phyloP scores from a whole-genome alignment of 129 eudicot species.

The Tanacetum coccineum region DNA sequence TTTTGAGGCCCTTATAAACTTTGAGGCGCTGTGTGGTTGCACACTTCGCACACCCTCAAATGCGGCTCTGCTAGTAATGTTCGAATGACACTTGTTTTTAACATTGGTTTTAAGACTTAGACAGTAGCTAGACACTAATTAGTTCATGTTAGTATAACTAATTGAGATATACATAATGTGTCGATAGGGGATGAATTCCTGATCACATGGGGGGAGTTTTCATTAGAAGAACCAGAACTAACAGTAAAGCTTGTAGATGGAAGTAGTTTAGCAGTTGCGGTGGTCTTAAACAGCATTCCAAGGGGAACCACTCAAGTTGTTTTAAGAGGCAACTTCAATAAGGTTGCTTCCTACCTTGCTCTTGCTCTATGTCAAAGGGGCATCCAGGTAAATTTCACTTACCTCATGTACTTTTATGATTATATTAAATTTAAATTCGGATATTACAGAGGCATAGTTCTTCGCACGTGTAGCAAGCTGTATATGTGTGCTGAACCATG shows the following conservation, averaged over 20 bases:
- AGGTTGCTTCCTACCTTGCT: slow-evolving; percentile 62
- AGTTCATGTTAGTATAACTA: neutral
- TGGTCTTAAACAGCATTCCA: slow-evolving; percentile 68
- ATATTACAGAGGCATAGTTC: too few species aligned
- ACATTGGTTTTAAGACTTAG: neutral
- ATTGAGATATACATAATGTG: neutral
- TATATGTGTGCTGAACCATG: too few species aligned
- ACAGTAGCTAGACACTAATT: neutral
- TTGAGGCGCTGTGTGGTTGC: too few species aligned
- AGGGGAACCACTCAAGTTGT: slow-evolving; percentile 60
- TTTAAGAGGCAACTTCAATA: slow-evolving; percentile 47
- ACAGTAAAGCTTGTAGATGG: slow-evolving; percentile 75
- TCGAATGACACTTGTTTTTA: neutral
- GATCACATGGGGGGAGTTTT: slow-evolving; percentile 50
- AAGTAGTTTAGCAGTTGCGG: slow-evolving; percentile 68
- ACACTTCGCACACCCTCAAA: too few species aligned
- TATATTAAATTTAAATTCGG: neutral
- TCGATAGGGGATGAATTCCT: slow-evolving; percentile 46
- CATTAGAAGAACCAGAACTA: slow-evolving; percentile 46
- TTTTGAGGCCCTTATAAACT: too few species aligned
- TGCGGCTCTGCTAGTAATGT: too few species aligned
- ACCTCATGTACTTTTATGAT: too few species aligned
- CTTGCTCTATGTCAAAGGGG: slow-evolving; percentile 62
- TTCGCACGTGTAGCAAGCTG: too few species aligned
- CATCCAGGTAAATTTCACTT: slow-evolving; percentile 46